Base-by-base conservation (phyloP, 306 rosid species). In the Quercus dentata region DNA sequence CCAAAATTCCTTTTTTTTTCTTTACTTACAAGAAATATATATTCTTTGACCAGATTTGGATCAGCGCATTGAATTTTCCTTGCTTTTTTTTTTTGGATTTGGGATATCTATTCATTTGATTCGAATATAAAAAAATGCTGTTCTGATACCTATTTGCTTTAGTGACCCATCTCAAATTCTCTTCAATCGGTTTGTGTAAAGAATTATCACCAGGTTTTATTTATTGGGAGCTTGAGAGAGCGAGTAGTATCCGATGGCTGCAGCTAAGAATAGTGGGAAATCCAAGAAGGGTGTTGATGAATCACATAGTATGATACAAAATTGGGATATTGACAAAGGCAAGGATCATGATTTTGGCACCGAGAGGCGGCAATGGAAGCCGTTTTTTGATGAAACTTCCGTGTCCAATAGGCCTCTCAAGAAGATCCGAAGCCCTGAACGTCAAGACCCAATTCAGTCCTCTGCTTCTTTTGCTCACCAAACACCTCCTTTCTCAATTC, bases 351-450 rank as follows among this genome's bases (percentile, higher is more conserved):
- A 79, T 65, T 80, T 76, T 68, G 80, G 79, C 79, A 64, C 75
- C 58, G 88, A 82, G 79, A 82, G 86, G 51, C 79, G 15, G 17
- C 94, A 71, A 70, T 84, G 90, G 90, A 86, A 83, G 82, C 91
- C 87, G 17, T 81, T 83, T 87, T 87, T 80, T 75, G 87, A 85
- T 77, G 92, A 85, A n/a, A 82, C 83, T 72, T 88, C 91, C 83
- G 20, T 81, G 82, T 79, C 89, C 14, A 56, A 65, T 21, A 88
- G 92, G 41, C 97, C 99, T 85, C 81, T 84, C n/a, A 95, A 95
- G 89, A 95, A 95, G 83, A 88, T 81, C 70, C 87, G 83, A 13
- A 86, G 94, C 87, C 97, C 98, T 0, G 78, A 88, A 78, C 87
- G 67, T 56, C 75, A 83, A 5, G 72, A 71, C 81, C 87, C 79